A percentile compares a stretch with the other conserved stretches of the same genome.
Conservation (phyloP, 2,329 filamentous ascomycete genomes). For the Colletotrichum tamarilloi region DNA sequence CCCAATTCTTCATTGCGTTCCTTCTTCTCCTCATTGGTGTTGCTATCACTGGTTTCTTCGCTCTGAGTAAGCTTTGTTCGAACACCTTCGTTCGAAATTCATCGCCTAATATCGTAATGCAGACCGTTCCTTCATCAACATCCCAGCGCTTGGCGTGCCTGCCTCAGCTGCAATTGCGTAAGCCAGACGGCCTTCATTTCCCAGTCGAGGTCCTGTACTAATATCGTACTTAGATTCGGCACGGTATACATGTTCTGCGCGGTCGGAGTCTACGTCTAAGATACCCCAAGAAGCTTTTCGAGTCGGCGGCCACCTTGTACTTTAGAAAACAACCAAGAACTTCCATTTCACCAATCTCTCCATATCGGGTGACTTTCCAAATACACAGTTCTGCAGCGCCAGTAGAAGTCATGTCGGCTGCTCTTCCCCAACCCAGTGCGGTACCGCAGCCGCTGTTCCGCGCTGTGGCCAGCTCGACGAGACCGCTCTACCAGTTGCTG, state of each 20-base stretch:
- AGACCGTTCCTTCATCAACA: constrained; percentile 86
- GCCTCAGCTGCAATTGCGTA: constrained; percentile 93
- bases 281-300: constrained; percentile 53
- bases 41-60: constrained; percentile 81
- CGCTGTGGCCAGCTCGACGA: constrained; percentile 81
- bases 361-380: constrained; percentile 21
- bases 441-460: constrained; percentile 69
- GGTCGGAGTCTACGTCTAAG: constrained; percentile 96
- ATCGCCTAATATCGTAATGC: constrained; percentile 39
- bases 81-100: neutral
- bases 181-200: constrained; percentile 47
- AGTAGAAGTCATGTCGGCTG: constrained; percentile 38
- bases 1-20: constrained; percentile 86
- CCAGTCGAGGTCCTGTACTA: constrained; percentile 12
- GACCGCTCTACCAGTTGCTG: constrained; percentile 75
- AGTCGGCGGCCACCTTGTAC: constrained; percentile 37
- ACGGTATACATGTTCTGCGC: constrained; percentile 99
- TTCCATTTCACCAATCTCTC: constrained; percentile 11
- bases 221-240: constrained; percentile 74
- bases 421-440: constrained; percentile 36
- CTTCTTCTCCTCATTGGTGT: constrained; percentile 78
- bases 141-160: constrained; percentile 83
- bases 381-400: neutral
- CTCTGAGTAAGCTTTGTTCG: constrained; percentile 74
- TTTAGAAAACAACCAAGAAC: constrained; percentile 37